phyloP scores from a whole-genome alignment of 352 stramenopile species.

The Aphanomyces stellatus region DNA sequence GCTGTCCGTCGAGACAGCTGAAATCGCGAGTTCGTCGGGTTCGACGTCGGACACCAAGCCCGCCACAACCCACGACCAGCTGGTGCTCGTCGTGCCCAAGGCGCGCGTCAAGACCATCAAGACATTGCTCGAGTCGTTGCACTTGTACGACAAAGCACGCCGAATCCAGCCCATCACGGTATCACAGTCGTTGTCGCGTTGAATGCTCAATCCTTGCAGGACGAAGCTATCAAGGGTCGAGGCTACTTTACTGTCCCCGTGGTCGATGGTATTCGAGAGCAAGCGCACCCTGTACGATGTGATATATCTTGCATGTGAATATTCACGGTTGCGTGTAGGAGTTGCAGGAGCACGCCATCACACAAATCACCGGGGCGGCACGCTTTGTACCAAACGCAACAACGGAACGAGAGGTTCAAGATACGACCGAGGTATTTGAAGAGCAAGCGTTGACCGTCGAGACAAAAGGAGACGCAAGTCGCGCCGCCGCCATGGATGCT shows the following conservation, averaged over 20 bases:
- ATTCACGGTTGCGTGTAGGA: no score
- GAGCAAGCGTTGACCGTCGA: no score
- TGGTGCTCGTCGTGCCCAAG: constrained; percentile 41
- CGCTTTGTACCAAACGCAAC: no score
- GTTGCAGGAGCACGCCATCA: no score
- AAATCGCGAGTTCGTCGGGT: not conserved
- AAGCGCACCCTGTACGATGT: not conserved
- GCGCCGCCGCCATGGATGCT: constrained; percentile 28
- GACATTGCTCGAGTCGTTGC: constrained; percentile 46
- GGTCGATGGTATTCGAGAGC: constrained; percentile 26
- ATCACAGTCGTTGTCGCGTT: no score
- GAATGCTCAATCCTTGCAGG: not conserved
- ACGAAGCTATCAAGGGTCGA: not conserved
- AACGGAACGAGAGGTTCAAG: no score
- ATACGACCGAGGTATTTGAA: no score
- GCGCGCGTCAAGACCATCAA: constrained; percentile 70
- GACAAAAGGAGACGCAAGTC: no score
- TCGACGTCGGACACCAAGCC: not conserved
- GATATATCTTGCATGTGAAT: no score
- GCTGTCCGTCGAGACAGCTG: not conserved
- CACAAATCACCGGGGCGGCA: no score
- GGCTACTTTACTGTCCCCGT: constrained; percentile 48
- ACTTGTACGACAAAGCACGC: constrained; percentile 73
- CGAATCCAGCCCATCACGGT: constrained; percentile 56
- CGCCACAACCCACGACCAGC: not conserved